Conservation (phyloP, 441 rosid genomes). For the Euphorbia corollata region DNA sequence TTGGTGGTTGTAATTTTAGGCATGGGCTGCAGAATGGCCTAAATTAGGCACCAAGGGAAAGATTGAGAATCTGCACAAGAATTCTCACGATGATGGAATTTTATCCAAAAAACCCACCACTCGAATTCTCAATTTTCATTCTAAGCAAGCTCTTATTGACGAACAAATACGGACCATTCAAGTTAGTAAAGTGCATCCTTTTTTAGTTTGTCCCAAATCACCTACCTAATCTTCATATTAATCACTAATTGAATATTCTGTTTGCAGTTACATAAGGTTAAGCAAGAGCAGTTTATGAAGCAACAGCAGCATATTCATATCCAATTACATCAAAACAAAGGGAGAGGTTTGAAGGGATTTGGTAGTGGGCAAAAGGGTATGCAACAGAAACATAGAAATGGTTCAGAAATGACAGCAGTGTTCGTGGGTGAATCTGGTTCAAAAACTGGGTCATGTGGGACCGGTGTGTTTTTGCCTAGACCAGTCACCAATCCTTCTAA, state of each 20-base stretch:
- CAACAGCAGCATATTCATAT: slow-evolving; percentile 19
- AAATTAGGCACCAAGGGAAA: slow-evolving; percentile 26
- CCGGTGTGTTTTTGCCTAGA: slow-evolving; percentile 85
- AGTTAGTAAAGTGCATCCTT: slow-evolving; percentile 25
- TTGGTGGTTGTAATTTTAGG: slow-evolving; percentile 19
- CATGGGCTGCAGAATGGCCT: slow-evolving; percentile 39
- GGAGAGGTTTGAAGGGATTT: slow-evolving; percentile 18
- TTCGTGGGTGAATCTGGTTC: slow-evolving; percentile 50
- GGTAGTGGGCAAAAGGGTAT: slow-evolving; percentile 7
- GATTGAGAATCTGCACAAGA: too few species aligned
- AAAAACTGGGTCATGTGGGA: slow-evolving; percentile 53
- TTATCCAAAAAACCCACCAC: slow-evolving; percentile 4
- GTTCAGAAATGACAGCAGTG: slow-evolving; percentile 58
- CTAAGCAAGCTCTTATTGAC: slow-evolving; percentile 50
- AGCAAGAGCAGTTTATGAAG: slow-evolving; percentile 39
- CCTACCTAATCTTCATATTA: background rate
- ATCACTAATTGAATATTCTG: background rate
- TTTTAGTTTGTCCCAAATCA: background rate
- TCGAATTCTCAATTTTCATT: slow-evolving; percentile 23
- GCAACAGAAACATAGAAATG: slow-evolving; percentile 23
- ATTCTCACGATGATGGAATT: slow-evolving; percentile 25
- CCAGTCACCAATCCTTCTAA: slow-evolving; percentile 34
- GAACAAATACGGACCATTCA: slow-evolving; percentile 37
- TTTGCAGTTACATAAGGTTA: slow-evolving; percentile 35
- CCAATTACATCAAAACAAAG: slow-evolving; percentile 24